Evolutionary conservation across 140 eudicot genomes (phyloP).

Genomic region (Anethum foeniculum): DNA sequence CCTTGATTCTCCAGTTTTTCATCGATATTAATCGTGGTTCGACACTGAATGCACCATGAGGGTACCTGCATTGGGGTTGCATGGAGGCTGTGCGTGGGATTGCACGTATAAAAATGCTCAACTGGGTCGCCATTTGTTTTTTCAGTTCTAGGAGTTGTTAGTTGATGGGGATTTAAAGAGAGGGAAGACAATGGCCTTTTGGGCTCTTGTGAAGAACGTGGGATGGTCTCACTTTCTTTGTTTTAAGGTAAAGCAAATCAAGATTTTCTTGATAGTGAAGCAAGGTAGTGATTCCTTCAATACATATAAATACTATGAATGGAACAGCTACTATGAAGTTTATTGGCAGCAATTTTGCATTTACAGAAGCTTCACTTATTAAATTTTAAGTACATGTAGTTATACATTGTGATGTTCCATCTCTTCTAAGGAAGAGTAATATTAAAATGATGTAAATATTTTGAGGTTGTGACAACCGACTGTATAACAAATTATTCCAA

Average conservation of each 20-base stretch:
- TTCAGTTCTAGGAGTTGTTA: constrained; percentile 1
- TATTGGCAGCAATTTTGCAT: background rate
- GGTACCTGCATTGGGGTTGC: constrained; percentile 15
- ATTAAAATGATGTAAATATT: too few relatives aligned
- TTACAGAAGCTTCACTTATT: background rate
- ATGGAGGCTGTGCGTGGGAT: constrained; percentile 20
- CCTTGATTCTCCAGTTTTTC: constrained; percentile 20
- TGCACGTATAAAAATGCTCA: constrained; percentile 25
- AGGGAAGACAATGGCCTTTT: background rate
- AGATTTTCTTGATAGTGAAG: constrained; percentile 30
- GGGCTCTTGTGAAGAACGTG: background rate
- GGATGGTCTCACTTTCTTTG: background rate
- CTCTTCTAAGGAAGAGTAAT: too few relatives aligned
- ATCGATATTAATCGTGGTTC: background rate
- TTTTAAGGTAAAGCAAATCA: background rate
- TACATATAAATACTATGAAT: too few relatives aligned
- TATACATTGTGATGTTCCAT: background rate
- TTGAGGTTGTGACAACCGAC: too few relatives aligned
- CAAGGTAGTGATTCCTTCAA: constrained; percentile 18
- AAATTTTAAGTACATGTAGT: background rate
- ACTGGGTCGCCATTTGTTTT: constrained; percentile 41
- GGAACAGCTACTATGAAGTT: background rate
- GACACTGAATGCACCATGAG: constrained; percentile 8
- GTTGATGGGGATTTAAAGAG: background rate
- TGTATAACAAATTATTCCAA: too few relatives aligned